Evolutionary conservation across 1,284 basidiomycete genomes (phyloP).

Genomic region (Ustilago esculenta): DNA sequence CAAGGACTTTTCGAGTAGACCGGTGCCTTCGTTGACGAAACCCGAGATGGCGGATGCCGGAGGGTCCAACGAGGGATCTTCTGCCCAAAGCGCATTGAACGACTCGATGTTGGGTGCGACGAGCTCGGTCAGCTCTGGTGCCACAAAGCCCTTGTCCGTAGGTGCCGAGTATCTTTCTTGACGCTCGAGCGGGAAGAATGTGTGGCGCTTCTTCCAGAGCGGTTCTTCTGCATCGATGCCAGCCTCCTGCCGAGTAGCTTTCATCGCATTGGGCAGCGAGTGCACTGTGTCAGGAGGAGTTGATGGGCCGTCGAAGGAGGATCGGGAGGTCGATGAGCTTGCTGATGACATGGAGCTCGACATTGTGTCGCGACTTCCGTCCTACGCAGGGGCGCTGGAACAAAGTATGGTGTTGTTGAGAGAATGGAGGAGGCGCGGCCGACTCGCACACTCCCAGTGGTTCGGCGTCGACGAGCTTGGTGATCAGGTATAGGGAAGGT

Average conservation of each 20-base stretch:
- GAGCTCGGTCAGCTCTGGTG: conserved; percentile 89
- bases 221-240: conserved; percentile 28
- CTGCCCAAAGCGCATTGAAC: conserved; percentile 82
- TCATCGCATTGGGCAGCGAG: conserved; percentile 39
- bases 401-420: neutral
- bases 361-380: conserved; percentile 2
- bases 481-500: neutral
- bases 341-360: conserved; percentile 45
- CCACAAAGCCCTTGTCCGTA: conserved; percentile 75
- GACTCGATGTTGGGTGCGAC: conserved; percentile 93
- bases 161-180: conserved; percentile 86
- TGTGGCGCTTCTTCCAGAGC: conserved; percentile 60
- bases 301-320: conserved; percentile 43
- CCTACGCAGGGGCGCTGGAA: no score
- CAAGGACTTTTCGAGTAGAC: conserved; percentile 81
- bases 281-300: conserved; percentile 40
- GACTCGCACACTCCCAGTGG: neutral
- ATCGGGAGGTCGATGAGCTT: conserved; percentile 45
- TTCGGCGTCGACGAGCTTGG: neutral
- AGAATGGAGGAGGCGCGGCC: neutral
- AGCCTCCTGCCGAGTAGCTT: conserved; percentile 40
- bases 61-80: conserved; percentile 60
- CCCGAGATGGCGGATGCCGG: conserved; percentile 75
- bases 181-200: conserved; percentile 84
- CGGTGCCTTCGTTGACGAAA: conserved; percentile 73